Evolutionary conservation across 495 filamentous ascomycete species (phyloP).

Genomic region (Chaetomium tenue): DNA sequence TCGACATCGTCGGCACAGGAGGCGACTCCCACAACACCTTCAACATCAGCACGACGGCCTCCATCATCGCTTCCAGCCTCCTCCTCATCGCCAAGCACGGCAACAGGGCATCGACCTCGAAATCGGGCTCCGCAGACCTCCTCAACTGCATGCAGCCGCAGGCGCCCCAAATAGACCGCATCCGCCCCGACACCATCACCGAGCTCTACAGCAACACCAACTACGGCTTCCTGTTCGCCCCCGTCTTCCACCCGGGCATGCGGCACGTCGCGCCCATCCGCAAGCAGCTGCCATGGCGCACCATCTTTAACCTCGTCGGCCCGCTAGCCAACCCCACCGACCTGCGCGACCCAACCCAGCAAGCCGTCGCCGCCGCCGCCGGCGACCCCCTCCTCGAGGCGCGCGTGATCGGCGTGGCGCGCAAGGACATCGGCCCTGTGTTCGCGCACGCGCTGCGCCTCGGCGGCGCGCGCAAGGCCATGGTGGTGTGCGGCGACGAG

Average conservation of each 20-base stretch:
- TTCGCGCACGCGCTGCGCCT: conserved; percentile 83
- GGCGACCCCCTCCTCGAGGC: conserved; percentile 62
- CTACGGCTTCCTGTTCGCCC: conserved; percentile 96
- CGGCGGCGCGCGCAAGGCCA: conserved; percentile 73
- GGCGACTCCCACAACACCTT: conserved; percentile 96
- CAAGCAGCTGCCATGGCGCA: conserved; percentile 80
- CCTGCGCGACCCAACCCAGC: too few relatives aligned
- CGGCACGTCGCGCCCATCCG: conserved; percentile 78
- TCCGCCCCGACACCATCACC: conserved; percentile 66
- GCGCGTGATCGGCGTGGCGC: conserved; percentile 86
- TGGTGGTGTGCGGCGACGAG: conserved; percentile 92
- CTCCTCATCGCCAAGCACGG: conserved; percentile 91
- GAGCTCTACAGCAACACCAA: conserved; percentile 71
- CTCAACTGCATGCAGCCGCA: conserved; percentile 66
- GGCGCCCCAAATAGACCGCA: conserved; percentile 67
- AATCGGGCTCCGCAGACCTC: conserved; percentile 93
- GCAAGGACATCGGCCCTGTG: conserved; percentile 74
- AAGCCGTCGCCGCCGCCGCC: too few relatives aligned
- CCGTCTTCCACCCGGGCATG: conserved; percentile 95
- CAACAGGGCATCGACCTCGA: conserved; percentile 91
- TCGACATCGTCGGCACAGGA: conserved; percentile 97
- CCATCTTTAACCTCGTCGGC: conserved; percentile 94
- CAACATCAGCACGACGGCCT: conserved; percentile 93
- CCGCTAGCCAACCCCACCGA: conserved; percentile 88
- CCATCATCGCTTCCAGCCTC: conserved; percentile 81